Percentiles rank a stretch among this genome's conserved stretches.
phyloP scores from a whole-genome alignment of 345 rosid species.

The Lagerstroemia speciosa region DNA sequence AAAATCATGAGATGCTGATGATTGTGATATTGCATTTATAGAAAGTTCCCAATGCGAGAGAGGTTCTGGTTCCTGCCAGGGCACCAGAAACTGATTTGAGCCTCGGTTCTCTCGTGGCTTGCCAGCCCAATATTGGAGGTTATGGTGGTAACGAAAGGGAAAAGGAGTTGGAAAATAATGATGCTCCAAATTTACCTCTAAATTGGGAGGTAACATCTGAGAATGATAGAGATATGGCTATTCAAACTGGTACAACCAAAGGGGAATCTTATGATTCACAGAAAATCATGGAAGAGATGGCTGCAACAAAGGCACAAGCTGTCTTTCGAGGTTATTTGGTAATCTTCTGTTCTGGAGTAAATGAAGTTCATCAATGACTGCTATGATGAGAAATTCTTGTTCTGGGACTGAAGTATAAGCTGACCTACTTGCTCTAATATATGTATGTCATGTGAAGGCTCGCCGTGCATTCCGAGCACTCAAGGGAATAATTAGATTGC shows the following conservation, averaged over 20 bases:
- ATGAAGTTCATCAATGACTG: neutral
- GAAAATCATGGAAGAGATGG: slow-evolving; percentile 43
- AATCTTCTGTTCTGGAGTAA: slow-evolving; percentile 16
- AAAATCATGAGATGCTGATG: neutral
- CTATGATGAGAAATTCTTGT: neutral
- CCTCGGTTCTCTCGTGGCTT: slow-evolving; percentile 33
- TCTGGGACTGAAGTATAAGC: too few species aligned
- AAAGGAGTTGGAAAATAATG: slow-evolving; percentile 32
- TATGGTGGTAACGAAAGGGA: slow-evolving; percentile 30
- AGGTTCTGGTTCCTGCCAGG: slow-evolving; percentile 41
- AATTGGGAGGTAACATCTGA: slow-evolving; percentile 23
- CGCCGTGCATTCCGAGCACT: slow-evolving; percentile 90
- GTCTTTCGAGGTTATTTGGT: slow-evolving; percentile 94
- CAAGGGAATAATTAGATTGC: slow-evolving; percentile 94
- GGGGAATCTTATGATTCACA: slow-evolving; percentile 36
- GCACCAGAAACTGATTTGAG: slow-evolving; percentile 41
- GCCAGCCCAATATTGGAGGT: slow-evolving; percentile 15
- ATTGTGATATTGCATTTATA: slow-evolving; percentile 9
- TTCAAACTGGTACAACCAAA: slow-evolving; percentile 18
- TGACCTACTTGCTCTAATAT: slow-evolving; percentile 18
- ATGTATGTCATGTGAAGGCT: slow-evolving; percentile 44
- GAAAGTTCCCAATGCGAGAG: slow-evolving; percentile 47
- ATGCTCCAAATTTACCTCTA: slow-evolving; percentile 31
- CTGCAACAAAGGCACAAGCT: slow-evolving; percentile 85
- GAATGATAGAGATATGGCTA: slow-evolving; percentile 29